Base-by-base conservation (phyloP, 768 basidiomycete genomes). In the Sistotremastrum suecicum region DNA sequence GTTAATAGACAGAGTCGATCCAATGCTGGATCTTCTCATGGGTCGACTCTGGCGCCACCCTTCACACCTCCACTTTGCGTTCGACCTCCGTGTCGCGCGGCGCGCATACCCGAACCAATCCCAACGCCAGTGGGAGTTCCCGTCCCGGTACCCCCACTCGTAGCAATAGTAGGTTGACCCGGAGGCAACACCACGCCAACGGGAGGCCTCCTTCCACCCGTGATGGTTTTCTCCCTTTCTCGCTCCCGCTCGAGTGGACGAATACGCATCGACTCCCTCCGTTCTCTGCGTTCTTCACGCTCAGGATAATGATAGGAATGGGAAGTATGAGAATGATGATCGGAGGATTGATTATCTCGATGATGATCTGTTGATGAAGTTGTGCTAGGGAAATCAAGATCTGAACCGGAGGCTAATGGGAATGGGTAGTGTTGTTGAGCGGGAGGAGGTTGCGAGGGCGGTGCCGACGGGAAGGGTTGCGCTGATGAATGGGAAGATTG, bases 1-100 rank as follows among this genome's bases (percentile, higher is more conserved):
- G 20, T 20, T 20, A 20, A 20, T 20, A 20, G 20, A 20, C 20
- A 20, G 20, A 20, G 20, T 20, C 20, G 20, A 20, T 1, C 20
- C 20, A 20, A 20, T 20, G 20, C 20, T 20, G 20, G 20, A 20
- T 20, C 20, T 62, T 62, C 34, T 47, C 48, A 40, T 64, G 61
- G 36, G 60, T 61, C 62, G 52, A 72, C 65, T 52, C 73, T 70
- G 58, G 79, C 59, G 41, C 86, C 69, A 7, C 80, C 85, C 55
- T 76, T 80, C 32, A 88, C 82, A n/a, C 85, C 85, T 2, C 84
- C 84, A 55, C 84, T 88, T 65, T 85, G 82, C 50, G 85, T 88
- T 53, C 84, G 67, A 36, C 85, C 85, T 3, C 85, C 84, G 60
- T 87, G 82, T 37, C 80, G 72, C 30, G 78, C 72, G 3, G 71